Conservation (phyloP, 495 filamentous ascomycete species). For the Acidomyces sp. region DNA sequence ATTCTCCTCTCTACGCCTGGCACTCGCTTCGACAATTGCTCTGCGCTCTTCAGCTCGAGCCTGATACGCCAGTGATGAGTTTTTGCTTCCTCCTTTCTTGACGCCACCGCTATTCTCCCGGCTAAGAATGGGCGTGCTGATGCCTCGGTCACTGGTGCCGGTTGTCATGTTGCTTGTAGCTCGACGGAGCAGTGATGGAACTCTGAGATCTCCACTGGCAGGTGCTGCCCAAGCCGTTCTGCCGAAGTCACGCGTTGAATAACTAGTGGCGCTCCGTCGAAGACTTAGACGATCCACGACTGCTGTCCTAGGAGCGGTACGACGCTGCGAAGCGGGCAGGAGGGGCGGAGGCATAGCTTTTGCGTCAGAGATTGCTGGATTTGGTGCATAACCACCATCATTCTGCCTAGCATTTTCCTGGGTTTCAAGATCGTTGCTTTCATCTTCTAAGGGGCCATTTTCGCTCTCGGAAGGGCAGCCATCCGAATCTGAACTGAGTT, state of each 20-base stretch:
- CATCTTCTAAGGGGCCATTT: conserved; percentile 14
- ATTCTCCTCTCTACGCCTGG: conserved; percentile 53
- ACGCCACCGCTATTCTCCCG: conserved; percentile 31
- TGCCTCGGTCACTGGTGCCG: conserved; percentile 28
- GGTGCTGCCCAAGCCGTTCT: conserved; percentile 28
- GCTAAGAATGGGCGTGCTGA: conserved; percentile 19
- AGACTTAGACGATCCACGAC: conserved; percentile 68
- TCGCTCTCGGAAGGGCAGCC: conserved; percentile 30
- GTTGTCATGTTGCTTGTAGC: conserved; percentile 46
- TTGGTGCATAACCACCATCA: conserved; percentile 19
- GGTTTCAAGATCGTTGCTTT: conserved; percentile 19
- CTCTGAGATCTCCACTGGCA: conserved; percentile 43
- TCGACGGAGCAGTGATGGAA: conserved; percentile 65
- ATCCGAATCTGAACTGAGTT: conserved; percentile 21
- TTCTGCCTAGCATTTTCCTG: conserved; percentile 22
- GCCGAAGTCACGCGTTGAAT: background rate
- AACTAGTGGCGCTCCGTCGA: conserved; percentile 36
- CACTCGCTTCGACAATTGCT: conserved; percentile 43
- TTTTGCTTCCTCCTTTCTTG: conserved; percentile 45
- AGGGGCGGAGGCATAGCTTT: conserved; percentile 13
- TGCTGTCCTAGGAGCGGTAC: conserved; percentile 30
- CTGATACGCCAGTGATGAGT: conserved; percentile 70
- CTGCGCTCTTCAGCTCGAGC: conserved; percentile 57
- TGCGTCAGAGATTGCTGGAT: conserved; percentile 15
- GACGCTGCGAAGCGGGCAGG: conserved; percentile 17